These are phyloP conservation scores for Diplodia corticola DNA, from an alignment of 2,329 filamentous ascomycete species.

Conservation along the genomic window DNA sequence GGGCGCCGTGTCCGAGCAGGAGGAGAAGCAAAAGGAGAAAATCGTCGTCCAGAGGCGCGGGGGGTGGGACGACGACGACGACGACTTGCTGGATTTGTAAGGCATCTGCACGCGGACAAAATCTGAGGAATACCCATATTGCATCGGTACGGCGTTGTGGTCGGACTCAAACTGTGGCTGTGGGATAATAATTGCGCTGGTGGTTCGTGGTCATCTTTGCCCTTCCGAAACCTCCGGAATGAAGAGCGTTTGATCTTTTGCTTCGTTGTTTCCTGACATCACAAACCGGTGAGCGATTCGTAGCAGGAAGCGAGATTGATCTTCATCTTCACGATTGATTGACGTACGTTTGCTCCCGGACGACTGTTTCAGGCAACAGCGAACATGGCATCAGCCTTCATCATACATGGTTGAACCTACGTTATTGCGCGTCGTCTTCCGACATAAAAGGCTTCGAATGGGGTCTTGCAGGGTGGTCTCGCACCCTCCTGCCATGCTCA, in stretches of 20 bases:
- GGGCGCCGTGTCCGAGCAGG: constrained; percentile 75
- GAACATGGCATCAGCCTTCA: not conserved
- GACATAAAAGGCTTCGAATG: not conserved
- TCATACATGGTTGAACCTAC: not conserved
- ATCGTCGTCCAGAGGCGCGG: constrained; percentile 82
- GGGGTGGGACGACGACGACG: constrained; percentile 75
- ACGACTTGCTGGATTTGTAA: constrained; percentile 47
- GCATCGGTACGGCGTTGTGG: constrained; percentile 23
- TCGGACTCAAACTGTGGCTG: constrained; percentile 3
- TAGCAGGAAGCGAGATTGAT: constrained; percentile 18
- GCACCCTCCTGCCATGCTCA: not conserved
- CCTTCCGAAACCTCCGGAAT: constrained; percentile 17
- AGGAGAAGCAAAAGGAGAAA: constrained; percentile 67
- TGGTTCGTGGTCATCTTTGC: not conserved
- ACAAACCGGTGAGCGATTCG: not conserved
- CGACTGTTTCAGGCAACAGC: not conserved
- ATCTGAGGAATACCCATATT: constrained; percentile 7
- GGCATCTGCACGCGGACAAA: not conserved
- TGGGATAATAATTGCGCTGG: not conserved
- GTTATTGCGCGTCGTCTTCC: not conserved
- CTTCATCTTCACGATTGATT: not conserved
- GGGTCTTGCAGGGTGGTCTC: not conserved
- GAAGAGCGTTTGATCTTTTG: constrained; percentile 8
- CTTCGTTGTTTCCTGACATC: not conserved
- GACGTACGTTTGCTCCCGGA: not conserved